Evolutionary conservation across 2,329 filamentous ascomycete species (phyloP), one percentile per base, ranked within the genome.

Genomic region (Pestalotiopsis sp.): DNA sequence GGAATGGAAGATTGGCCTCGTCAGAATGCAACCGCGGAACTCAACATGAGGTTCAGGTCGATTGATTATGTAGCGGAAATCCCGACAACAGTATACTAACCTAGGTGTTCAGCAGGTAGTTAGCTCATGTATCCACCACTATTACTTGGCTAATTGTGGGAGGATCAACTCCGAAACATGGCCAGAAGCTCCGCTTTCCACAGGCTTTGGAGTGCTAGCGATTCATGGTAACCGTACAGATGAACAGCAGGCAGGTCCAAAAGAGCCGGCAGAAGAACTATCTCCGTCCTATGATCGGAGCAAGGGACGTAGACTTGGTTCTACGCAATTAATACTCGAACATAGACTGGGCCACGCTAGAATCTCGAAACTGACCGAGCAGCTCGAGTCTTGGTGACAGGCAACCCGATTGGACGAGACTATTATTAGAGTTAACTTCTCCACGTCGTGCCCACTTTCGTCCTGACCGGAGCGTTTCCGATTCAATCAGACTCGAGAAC

Each of bases 381-480:
- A 52, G 9, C 17, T 52, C 17, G n/a, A n/a, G 23, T 13, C n/a
- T 62, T 17, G 5, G 59, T 62, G 59, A 20, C 59, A 20, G 59
- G 59, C 20, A 27, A 20, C 14, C n/a, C 31, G 59, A 62, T 62
- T 40, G 59, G 59, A n/a, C 27, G 31, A 62, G 59, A 62, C 59
- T 62, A 62, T 62, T 62, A 62, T 62, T 62, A 62, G 59, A 62
- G 27, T 62, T 62, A 62, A 36, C 36, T 40, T 40, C 31, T 62
- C 59, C 31, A 62, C 57, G 31, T 20, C 31, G 25, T 62, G 27
- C 31, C 59, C 27, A 20, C 59, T 36, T 62, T 62, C 5, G 9
- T 31, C 59, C 31, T 36, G 5, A 36, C 59, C 27, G 59, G 59
- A 27, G 27, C 20, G 59, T 62, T 62, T 62, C 59, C 59, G 36